phyloP scores from a whole-genome alignment of 1,284 basidiomycete species.

The Papiliotrema fonsecae region DNA sequence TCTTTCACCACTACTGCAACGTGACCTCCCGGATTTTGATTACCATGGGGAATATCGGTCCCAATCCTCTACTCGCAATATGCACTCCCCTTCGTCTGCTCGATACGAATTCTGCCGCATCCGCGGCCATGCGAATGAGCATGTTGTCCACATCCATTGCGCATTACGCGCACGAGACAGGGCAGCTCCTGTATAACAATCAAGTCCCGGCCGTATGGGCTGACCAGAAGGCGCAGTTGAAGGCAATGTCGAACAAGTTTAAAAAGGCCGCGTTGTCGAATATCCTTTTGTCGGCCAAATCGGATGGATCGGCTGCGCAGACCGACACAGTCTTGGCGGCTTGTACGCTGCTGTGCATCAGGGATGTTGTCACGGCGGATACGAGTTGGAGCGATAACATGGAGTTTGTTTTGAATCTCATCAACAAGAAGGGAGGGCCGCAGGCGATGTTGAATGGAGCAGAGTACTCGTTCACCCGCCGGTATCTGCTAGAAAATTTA shows the following conservation, averaged over 20 bases:
- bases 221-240: conserved; percentile 13
- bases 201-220: conserved; percentile 12
- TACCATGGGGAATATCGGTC: conserved; percentile 35
- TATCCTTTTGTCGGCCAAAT: conserved; percentile 21
- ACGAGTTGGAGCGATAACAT: conserved; percentile 32
- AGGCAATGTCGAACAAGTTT: conserved; percentile 21
- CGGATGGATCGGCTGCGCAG: conserved; percentile 8
- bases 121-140: conserved; percentile 33
- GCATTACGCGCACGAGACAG: conserved; percentile 27
- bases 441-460: conserved; percentile 23
- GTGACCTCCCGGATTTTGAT: conserved; percentile 23
- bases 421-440: conserved; percentile 30
- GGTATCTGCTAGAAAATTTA: conserved; percentile 33
- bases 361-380: conserved; percentile 35
- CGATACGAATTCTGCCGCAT: conserved; percentile 28
- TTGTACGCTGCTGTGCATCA: conserved; percentile 30
- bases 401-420: conserved; percentile 32
- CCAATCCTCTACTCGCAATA: conserved; percentile 30
- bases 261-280: conserved; percentile 27
- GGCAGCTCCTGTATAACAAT: conserved; percentile 2
- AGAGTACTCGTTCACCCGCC: conserved; percentile 26
- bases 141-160: conserved; percentile 27
- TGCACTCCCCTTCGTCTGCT: conserved; percentile 28
- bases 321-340: conserved; percentile 31
- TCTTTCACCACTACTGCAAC: conserved; percentile 35